Base-by-base conservation (phyloP, 768 basidiomycete genomes). In the Calocybe indica region DNA sequence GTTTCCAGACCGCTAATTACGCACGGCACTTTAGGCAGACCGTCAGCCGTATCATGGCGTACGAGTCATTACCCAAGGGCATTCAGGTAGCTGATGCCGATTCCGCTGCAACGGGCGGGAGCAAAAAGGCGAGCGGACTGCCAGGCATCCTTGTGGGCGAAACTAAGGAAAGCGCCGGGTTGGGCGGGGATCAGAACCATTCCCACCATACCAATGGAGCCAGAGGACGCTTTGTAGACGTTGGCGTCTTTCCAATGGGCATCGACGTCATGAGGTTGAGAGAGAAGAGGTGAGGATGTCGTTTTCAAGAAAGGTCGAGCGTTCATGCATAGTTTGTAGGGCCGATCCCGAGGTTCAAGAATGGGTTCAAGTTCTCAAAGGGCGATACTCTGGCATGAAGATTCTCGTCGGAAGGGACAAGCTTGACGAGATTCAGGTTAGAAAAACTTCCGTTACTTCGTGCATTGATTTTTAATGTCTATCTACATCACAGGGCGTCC, bases 241-340 rank as follows among this genome's bases (percentile, higher is more conserved):
- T 92, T 10, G 87, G 83, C 1, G 86, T 87, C n/a, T 89, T 91
- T 60, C 87, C 90, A 0, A 91, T 92, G 81, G 89, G 91, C 5
- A 92, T 93, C 48, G 90, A 93, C 58, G 87, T 92, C 5, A 65
- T 66, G 46, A 73, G 78, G 43, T 62, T 92, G 39, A 79, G 78
- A 51, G 73, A 79, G 53, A 83, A 83, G 64, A 83, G 79, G 84
- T 83, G 49, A 35, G 76, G 62, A 33, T 28, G 63, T 47, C 39
- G 12, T 49, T 7, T 11, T 43, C 39, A 39, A 11, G 46, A 37
- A 15, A 14, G 3, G 45, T 32, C 11, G 41, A 15, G 13, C 48
- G 13, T 37, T 10, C 32, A 12, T 12, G 36, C 37, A 8, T 46
- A 36, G 9, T 33, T 22, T 14, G 7, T 48, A 87, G 86, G 58